Evolutionary conservation across 441 rosid genomes (phyloP), one percentile per base, ranked within the genome.

Genomic region (Corymbia citriodora): DNA sequence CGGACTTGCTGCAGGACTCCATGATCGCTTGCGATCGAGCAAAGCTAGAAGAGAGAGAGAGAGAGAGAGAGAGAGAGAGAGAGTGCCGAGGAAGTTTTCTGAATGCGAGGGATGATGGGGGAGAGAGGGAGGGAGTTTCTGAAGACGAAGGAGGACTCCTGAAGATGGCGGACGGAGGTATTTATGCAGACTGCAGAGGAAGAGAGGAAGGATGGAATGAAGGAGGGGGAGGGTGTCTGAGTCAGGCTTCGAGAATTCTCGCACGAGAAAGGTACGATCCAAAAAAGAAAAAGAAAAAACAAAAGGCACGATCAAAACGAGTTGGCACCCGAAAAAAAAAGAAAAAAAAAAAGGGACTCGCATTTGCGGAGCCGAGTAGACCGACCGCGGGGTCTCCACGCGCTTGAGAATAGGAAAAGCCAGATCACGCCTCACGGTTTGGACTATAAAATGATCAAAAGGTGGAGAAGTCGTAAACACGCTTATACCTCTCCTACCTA

Each of bases 1-100:
- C 59, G 7, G 91, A 82, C 52, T 82, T 88, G 85, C 88, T 36
- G 90, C 55, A 82, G 61, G 88, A 90, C 54, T 90, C 92, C 92
- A 90, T 90, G 86, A 65, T 9, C 52, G 52, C 85, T 85, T 48
- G 45, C 45, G 52, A 50, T 14, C 18, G 87, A 55, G 36, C 33
- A 29, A 59, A 23, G 61, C 21, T 29, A 40, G 53, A 61, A 25
- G 74, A 90, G 81, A 27, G 52, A 49, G 25, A 61, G 89, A 72
- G 23, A 33, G 33, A 33, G 33, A 33, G 5, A n/a, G n/a, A n/a
- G n/a, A n/a, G n/a, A n/a, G n/a, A 33, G 85, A 18, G 14, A 27
- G 5, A 40, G 45, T 12, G 36, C 13, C 0, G 65, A 49, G 10
- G 40, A 52, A 54, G 33, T 40, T 82, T 33, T 17, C n/a, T 10